Base-by-base conservation (phyloP, 192 early-diverging fungal genomes). In the Dispira simplex region DNA sequence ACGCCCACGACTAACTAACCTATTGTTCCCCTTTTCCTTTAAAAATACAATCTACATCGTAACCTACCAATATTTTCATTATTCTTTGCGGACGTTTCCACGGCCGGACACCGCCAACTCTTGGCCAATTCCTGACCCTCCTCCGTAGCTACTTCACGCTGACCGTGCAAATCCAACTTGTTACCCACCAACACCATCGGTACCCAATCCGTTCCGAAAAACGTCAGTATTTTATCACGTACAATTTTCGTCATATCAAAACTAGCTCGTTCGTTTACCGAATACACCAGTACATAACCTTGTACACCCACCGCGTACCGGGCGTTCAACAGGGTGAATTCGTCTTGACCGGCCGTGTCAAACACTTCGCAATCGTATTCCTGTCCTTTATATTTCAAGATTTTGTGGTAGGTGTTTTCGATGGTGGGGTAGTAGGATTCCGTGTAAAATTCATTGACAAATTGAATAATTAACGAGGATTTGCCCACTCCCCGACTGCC, bases 291-390 rank as follows among this genome's bases (percentile, higher is more conserved):
- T 47, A 99, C 84, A 70, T 93, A 99, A 10, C 91, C 96, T 71
- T 99, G 92, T 46, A 92, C 88, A 20, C 91, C 85, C 1, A 93
- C 80, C 0, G 87, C 87, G 70, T 93, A 91, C 45, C 86, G 85
- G n/a, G 87, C 82, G 63, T 90, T 94, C 60, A 98, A 73, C 53
- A 95, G 86, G 45, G 96, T 95, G 57, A 85, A 91, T 75, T 98
- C 96, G 73, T 98, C 89, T 85, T 89, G 93, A 58, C 96, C 96
- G 10, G 96, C 91, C 11, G 96, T 97, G 70, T 98, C 96, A 66
- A 92, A 88, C 54, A 97, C 95, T 64, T 90, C 90, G 43, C 86
- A 79, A 44, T 80, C 81, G 63, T 92, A 95, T 70, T 96, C 92
- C 69, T 89, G 82, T 16, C 85, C 84, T 68, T 77, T 76, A 63